Conservation (phyloP, 2,329 filamentous ascomycete species). For the Pseudogymnoascus sp. region DNA sequence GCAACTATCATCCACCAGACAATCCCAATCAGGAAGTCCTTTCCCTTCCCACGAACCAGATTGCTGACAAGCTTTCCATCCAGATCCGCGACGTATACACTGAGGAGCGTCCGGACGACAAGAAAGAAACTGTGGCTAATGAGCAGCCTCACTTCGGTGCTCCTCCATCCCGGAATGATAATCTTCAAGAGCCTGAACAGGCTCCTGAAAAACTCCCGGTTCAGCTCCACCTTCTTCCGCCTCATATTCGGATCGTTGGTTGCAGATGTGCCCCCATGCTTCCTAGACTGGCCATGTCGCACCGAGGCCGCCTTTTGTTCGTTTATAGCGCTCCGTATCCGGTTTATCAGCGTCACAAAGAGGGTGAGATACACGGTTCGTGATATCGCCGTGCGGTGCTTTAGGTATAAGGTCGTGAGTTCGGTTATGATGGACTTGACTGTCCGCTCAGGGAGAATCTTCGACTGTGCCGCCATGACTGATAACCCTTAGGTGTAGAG, state of each 20-base stretch:
- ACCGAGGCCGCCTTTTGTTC: slow-evolving; percentile 83
- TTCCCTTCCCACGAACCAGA: slow-evolving; percentile 82
- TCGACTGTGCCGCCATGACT: slow-evolving; percentile 69
- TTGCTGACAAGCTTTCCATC: slow-evolving; percentile 90
- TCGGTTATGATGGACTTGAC: slow-evolving; percentile 58
- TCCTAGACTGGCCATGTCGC: slow-evolving; percentile 54
- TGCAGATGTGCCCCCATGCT: slow-evolving; percentile 44
- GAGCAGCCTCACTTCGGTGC: slow-evolving; percentile 78
- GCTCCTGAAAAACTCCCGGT: slow-evolving; percentile 67
- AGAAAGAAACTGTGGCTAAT: slow-evolving; percentile 91
- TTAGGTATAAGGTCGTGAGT: slow-evolving; percentile 66
- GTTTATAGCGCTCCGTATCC: slow-evolving; percentile 82
- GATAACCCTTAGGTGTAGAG: neutral
- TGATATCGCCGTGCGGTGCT: slow-evolving; percentile 74
- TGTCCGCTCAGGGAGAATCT: slow-evolving; percentile 54
- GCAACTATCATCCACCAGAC: slow-evolving; percentile 99
- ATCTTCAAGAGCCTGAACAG: slow-evolving; percentile 73
- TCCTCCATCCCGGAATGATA: slow-evolving; percentile 83
- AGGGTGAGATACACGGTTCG: slow-evolving; percentile 77
- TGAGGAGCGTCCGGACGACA: slow-evolving; percentile 83
- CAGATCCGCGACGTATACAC: slow-evolving; percentile 90
- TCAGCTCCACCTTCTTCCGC: slow-evolving; percentile 81
- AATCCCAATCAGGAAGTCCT: slow-evolving; percentile 79
- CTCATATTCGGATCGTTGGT: slow-evolving; percentile 30
- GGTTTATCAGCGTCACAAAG: slow-evolving; percentile 72